Base-by-base conservation (phyloP, 169 alveolate genomes). In the Plasmodium ovale region DNA sequence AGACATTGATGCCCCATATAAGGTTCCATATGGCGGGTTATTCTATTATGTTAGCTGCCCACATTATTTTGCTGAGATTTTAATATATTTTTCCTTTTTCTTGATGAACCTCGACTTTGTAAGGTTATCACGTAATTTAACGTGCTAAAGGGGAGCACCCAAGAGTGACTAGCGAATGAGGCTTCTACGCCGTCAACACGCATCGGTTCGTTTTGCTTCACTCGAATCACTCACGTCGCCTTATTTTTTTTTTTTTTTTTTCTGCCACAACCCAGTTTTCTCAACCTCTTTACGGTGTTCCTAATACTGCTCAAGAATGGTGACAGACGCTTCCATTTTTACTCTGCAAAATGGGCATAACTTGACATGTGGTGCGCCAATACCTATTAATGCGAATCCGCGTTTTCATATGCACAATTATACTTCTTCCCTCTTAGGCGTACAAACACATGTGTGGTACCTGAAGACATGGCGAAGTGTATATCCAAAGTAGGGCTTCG, bases 1-100 rank as follows among this genome's bases (percentile, higher is more conserved):
- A 37, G 42, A 84, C 19, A 89, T 62, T 49, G 92, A 72, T 51
- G 51, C 19, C 59, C 73, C 85, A 4, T 95, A 95, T 87, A 70
- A 88, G 39, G 90, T 95, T 10, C 97, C 97, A 4, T 87, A 87
- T 65, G 96, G 94, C 3, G 95, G 95, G 60, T 91, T 92, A 42
- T 95, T 95, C 65, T 72, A 92, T 71, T 91, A 70, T 70, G 82
- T 94, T 42, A 64, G 94, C 77, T 95, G 97, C 62, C 97, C 97
- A 2, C 97, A 95, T 87, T 95, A 95, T 91, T 88, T 94, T 33
- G 92, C 95, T 9, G 97, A 95, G 88, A 88, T 92, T 25, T 51
- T 94, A 19, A 87, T 93, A n/a, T 95, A 95, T 71, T 59, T 93
- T 25, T 87, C 94, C 35, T 92, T 95, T 42, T 71, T 77, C 33